Conservation (phyloP, 352 stramenopile genomes). For the Phytophthora macrochlamydospora region DNA sequence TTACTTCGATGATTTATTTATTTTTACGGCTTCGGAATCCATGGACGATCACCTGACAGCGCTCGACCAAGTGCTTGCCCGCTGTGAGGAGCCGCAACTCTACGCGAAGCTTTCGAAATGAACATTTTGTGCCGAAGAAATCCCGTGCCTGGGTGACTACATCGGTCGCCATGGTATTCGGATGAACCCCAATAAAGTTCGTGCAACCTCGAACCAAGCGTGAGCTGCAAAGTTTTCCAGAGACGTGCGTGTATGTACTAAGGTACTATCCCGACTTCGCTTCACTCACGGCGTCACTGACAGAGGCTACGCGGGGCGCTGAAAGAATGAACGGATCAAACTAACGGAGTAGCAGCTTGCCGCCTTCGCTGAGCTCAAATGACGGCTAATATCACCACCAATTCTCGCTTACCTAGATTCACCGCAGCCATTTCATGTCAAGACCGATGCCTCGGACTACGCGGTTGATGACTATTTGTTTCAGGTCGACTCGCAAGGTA, state of each 20-base stretch:
- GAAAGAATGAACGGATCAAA: not conserved
- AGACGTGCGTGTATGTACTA: constrained; percentile 21
- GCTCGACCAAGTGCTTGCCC: not conserved
- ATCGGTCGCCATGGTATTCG: constrained; percentile 10
- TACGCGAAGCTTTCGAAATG: constrained; percentile 12
- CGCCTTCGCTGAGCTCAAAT: constrained; percentile 2
- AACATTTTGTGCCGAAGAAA: constrained; percentile 6
- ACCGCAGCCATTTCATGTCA: constrained; percentile 3
- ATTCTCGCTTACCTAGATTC: constrained; percentile 10
- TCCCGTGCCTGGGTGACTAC: constrained; percentile 10
- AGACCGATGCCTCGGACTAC: constrained; percentile 9
- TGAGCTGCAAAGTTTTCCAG: constrained; percentile 21
- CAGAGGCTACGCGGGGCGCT: not conserved
- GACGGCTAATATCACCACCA: not conserved
- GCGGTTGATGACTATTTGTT: constrained; percentile 3
- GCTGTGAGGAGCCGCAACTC: constrained; percentile 4
- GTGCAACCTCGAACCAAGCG: constrained; percentile 12
- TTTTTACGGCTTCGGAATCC: not conserved
- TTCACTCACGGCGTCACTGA: not conserved
- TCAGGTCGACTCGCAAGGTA: not conserved
- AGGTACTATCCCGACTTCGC: constrained; percentile 20
- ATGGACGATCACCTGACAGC: constrained; percentile 4
- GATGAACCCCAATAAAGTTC: constrained; percentile 25
- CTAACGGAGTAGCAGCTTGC: not conserved
- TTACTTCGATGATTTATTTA: constrained; percentile 8